Percentiles rank a stretch among this genome's conserved stretches.
Evolutionary conservation across 306 rosid species (phyloP).

Genomic region (Medicago lupulina): DNA sequence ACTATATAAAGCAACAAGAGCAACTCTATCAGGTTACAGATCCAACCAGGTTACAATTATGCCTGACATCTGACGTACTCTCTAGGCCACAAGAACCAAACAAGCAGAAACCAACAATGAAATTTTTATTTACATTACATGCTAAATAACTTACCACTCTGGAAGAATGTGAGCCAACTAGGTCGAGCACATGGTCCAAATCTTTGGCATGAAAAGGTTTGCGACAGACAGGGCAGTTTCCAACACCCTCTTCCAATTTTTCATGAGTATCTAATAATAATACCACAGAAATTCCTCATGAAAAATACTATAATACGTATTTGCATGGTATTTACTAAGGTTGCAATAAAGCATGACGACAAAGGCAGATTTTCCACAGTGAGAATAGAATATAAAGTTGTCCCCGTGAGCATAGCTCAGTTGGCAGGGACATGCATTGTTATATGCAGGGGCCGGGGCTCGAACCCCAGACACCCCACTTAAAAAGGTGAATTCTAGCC

Average conservation of each 20-base stretch:
- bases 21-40: not conserved
- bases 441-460: too few species aligned
- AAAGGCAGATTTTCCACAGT: not conserved
- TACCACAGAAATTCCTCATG: slow-evolving; percentile 26
- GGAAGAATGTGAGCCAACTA: slow-evolving; percentile 62
- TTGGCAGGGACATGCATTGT: too few species aligned
- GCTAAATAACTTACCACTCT: slow-evolving; percentile 52
- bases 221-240: slow-evolving; percentile 89
- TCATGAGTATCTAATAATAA: slow-evolving; percentile 43
- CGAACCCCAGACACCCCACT: too few species aligned
- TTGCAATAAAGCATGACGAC: slow-evolving; percentile 18
- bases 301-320: slow-evolving; percentile 2
- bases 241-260: slow-evolving; percentile 53
- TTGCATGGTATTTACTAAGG: slow-evolving; percentile 1
- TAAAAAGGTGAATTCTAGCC: too few species aligned
- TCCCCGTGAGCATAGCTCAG: too few species aligned
- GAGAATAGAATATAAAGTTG: not conserved
- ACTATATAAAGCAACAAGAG: not conserved
- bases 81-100: slow-evolving; percentile 25
- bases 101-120: slow-evolving; percentile 22
- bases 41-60: not conserved
- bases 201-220: slow-evolving; percentile 69
- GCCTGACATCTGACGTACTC: not conserved
- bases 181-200: slow-evolving; percentile 73
- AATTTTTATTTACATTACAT: slow-evolving; percentile 9